Base-by-base conservation (phyloP, 768 basidiomycete species). In the Glaciozyma martinii region DNA sequence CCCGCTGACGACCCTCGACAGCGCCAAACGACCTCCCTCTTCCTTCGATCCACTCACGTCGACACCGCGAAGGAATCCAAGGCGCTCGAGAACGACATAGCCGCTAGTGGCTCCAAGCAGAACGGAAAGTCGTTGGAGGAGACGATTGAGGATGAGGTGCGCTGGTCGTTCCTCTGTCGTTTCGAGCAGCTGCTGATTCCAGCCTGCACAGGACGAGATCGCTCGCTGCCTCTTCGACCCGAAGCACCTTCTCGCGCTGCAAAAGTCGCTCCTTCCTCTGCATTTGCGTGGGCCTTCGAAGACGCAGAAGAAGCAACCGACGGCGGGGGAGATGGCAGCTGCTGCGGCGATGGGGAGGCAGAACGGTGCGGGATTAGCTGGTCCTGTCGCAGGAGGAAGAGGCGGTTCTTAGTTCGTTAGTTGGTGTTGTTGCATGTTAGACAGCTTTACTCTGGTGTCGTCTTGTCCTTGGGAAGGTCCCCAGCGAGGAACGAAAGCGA, bases 121-220 rank as follows among this genome's bases (percentile, higher is more conserved):
- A 16, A 37, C 23, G 21, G 29, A 44, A 15, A 61, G 54, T 27
- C 27, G 9, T 32, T 40, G 30, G 62, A 65, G 12, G 68, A 66
- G 33, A 40, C 54, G 29, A 50, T 62, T 8, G 64, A 69, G 12
- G 64, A 62, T 15, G 67, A 68, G 60, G 63, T 63, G 40, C 21
- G 66, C 27, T 25, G 9, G 5, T 7, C 2, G 4, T 21, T 59
- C 27, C 49, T 40, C 37, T 5, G 7, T 2, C 10, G 5, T 5
- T 3, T 29, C 21, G 47, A 33, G 27, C 43, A 19, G 4, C 13
- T 8, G 25, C 59, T 60, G 59, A 60, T 33, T 19, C 32, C n/a
- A 1, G 23, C 3, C 13, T 5, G 37, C 18, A 12, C 62, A 68
- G 67, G 64, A 66, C 56, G 68, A 66, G 13, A 59, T 69, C 55